Evolutionary conservation across 495 filamentous ascomycete genomes (phyloP).

Genomic region (Aeminium ludgeri): DNA sequence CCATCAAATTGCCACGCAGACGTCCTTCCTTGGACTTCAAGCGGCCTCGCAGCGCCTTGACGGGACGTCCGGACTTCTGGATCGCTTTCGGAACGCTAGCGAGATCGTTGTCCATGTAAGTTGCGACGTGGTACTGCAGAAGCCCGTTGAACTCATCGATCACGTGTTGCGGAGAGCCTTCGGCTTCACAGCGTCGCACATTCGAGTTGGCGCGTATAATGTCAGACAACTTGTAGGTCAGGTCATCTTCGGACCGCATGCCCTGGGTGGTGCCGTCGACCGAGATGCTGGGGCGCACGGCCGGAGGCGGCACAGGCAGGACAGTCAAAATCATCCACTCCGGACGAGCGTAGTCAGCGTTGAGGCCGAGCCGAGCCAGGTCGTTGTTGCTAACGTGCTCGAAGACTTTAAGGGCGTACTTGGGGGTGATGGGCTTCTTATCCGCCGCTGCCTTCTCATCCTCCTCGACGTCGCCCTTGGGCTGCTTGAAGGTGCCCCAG

Average conservation of each 20-base stretch:
- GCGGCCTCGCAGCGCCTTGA: constrained; percentile 90
- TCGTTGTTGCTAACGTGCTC: constrained; percentile 64
- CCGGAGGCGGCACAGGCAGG: constrained; percentile 83
- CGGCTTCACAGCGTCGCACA: constrained; percentile 68
- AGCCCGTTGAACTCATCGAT: constrained; percentile 75
- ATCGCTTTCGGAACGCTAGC: constrained; percentile 88
- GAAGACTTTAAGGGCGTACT: constrained; percentile 70
- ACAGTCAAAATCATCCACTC: constrained; percentile 98
- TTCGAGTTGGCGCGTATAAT: constrained; percentile 96
- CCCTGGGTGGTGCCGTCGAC: constrained; percentile 81
- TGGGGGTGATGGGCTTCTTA: constrained; percentile 70
- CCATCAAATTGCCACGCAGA: constrained; percentile 95
- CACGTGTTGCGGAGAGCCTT: constrained; percentile 81
- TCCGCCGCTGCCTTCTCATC: constrained; percentile 44
- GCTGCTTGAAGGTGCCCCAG: constrained; percentile 61
- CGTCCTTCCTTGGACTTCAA: constrained; percentile 97
- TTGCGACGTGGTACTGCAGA: constrained; percentile 95
- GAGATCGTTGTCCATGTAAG: constrained; percentile 99
- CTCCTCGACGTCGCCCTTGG: constrained; percentile 52
- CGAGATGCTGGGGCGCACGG: constrained; percentile 87
- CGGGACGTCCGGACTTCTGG: constrained; percentile 87
- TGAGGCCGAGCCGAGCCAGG: constrained; percentile 72
- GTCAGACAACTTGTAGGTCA: constrained; percentile 96
- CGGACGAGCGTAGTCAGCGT: constrained; percentile 79
- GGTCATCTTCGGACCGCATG: constrained; percentile 85